phyloP scores from a whole-genome alignment of 441 rosid species.

The Gossypium aridum region DNA sequence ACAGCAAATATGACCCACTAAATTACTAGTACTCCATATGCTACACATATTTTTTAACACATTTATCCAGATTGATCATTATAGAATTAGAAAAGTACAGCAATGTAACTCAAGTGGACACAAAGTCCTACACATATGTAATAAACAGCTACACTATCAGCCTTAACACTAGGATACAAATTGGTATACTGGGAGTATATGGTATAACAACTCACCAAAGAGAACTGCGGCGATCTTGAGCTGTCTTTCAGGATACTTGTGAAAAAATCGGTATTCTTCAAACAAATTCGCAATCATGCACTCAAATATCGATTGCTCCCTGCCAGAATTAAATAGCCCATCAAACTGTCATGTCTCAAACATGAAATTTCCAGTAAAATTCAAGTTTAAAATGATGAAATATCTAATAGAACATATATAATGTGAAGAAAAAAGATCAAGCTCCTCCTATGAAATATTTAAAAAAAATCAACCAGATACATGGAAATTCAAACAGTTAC shows the following conservation, averaged over 20 bases:
- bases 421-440: background rate
- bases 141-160: background rate
- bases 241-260: conserved; percentile 95
- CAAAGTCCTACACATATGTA: background rate
- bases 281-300: conserved; percentile 96
- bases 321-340: conserved; percentile 27
- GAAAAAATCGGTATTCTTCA: conserved; percentile 95
- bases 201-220: conserved; percentile 60
- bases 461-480: background rate
- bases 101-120: background rate
- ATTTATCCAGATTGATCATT: background rate
- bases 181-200: conserved; percentile 11
- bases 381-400: background rate
- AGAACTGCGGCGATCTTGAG: conserved; percentile 91
- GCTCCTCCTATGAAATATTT: background rate
- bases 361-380: background rate
- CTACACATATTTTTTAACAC: background rate
- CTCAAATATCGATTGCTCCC: conserved; percentile 90
- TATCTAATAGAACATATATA: background rate
- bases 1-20: background rate
- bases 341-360: background rate
- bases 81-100: background rate
- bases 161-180: background rate
- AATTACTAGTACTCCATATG: background rate
- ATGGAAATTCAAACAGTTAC: background rate